Percentiles rank a stretch among this genome's conserved stretches.
These are phyloP conservation scores for Neoscytalidium dimidiatum DNA, from an alignment of 2,329 filamentous ascomycete genomes.

Conservation along the genomic window DNA sequence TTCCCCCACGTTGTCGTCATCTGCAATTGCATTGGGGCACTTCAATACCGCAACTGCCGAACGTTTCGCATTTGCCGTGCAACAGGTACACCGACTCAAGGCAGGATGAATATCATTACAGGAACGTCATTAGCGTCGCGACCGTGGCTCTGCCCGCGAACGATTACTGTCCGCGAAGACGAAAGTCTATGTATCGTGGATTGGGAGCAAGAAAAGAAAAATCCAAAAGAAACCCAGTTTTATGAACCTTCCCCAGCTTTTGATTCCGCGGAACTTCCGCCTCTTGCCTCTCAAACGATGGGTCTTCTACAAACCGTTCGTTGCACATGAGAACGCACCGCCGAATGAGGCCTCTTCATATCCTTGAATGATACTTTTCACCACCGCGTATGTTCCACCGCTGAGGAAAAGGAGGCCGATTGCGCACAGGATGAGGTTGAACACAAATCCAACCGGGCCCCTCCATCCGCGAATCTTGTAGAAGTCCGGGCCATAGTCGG, in stretches of 20 bases:
- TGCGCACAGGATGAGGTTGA: conserved; percentile 73
- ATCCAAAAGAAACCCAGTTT: not conserved
- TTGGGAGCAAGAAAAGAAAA: not conserved
- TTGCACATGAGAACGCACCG: conserved; percentile 72
- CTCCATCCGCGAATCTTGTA: conserved; percentile 56
- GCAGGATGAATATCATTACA: not conserved
- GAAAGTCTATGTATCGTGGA: not conserved
- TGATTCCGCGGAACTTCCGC: no score
- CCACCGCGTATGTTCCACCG: conserved; percentile 74
- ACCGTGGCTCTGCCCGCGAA: not conserved
- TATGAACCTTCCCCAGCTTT: not conserved
- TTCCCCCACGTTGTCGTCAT: conserved; percentile 15
- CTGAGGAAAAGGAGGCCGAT: conserved; percentile 80
- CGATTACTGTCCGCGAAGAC: not conserved
- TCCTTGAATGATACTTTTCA: conserved; percentile 73
- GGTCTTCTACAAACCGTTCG: conserved; percentile 59
- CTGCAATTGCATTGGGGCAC: not conserved
- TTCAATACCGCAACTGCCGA: not conserved
- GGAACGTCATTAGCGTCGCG: not conserved
- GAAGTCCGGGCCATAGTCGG: conserved; percentile 59
- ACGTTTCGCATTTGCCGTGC: not conserved
- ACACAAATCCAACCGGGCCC: conserved; percentile 55
- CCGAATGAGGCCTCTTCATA: conserved; percentile 67
- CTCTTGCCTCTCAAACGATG: no score
- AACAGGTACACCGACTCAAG: not conserved